A percentile compares a stretch with the other conserved stretches of the same genome.
These are phyloP conservation scores for Metrosideros polymorpha DNA, from an alignment of 441 rosid species.

Conservation along the genomic window DNA sequence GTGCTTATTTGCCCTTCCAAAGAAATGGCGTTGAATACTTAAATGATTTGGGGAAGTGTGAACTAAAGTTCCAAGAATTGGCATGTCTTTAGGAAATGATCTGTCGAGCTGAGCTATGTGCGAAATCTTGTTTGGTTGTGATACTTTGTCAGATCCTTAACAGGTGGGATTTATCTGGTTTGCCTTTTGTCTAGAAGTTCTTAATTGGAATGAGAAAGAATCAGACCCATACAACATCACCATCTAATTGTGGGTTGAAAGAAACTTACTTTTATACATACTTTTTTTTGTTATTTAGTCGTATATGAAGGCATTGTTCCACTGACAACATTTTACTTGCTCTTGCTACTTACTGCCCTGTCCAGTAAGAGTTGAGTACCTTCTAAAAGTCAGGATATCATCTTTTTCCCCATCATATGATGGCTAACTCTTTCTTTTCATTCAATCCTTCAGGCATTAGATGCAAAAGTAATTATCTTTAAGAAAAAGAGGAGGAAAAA, in stretches of 20 bases:
- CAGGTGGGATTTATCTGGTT: background rate
- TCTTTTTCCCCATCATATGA: background rate
- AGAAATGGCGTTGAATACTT: background rate
- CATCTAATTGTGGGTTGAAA: background rate
- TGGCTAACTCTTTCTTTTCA: background rate
- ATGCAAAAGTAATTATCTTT: constrained; percentile 88
- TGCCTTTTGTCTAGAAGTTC: background rate
- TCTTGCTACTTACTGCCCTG: background rate
- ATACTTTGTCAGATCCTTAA: background rate
- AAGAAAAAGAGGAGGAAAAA: constrained; percentile 94
- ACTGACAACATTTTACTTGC: background rate
- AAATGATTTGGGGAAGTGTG: background rate
- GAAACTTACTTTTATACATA: background rate
- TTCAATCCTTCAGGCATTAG: constrained; percentile 52
- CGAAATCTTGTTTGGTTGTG: background rate
- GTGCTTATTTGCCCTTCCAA: background rate
- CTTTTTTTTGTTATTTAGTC: background rate
- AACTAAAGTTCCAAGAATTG: background rate
- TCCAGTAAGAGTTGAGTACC: background rate
- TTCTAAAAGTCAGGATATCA: background rate
- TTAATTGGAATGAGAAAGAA: background rate
- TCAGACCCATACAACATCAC: background rate
- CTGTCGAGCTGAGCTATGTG: background rate
- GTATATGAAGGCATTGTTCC: background rate
- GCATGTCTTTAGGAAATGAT: background rate